These are phyloP conservation scores for Populus trichocarpa DNA, from an alignment of 441 rosid genomes.

Conservation along the genomic window DNA sequence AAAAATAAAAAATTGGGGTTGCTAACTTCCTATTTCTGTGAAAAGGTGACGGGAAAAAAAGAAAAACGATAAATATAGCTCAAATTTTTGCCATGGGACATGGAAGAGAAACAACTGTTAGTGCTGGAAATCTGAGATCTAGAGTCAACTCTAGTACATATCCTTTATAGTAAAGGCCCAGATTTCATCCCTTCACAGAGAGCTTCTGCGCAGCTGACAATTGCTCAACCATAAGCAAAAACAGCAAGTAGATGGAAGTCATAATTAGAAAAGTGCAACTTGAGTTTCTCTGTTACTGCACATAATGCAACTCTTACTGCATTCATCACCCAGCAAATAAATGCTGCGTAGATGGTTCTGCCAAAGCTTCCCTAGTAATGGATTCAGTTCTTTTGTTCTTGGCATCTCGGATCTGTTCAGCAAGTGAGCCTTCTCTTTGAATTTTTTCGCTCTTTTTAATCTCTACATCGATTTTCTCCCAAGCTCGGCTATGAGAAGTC, in stretches of 20 bases:
- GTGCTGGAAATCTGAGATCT: too few relatives aligned
- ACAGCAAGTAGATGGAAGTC: background rate
- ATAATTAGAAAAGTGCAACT: background rate
- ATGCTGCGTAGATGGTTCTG: conserved; percentile 20
- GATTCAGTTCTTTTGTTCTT: conserved; percentile 49
- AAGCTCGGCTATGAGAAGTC: conserved; percentile 35
- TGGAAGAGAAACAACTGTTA: background rate
- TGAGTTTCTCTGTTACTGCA: background rate
- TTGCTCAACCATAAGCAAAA: background rate
- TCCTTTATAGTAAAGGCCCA: background rate
- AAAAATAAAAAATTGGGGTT: too few relatives aligned
- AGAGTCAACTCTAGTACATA: background rate
- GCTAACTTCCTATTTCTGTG: too few relatives aligned
- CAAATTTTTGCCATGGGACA: background rate
- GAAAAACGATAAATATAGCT: background rate
- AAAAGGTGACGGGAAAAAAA: too few relatives aligned
- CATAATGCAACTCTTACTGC: conserved; percentile 1
- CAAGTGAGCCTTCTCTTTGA: conserved; percentile 53
- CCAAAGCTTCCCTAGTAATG: conserved; percentile 18
- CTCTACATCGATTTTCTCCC: conserved; percentile 61
- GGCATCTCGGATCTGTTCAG: conserved; percentile 79
- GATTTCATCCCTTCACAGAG: background rate
- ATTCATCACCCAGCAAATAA: conserved; percentile 14
- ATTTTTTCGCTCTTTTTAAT: conserved; percentile 48
- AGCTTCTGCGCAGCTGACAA: background rate